Conservation (phyloP, 2,329 filamentous ascomycete genomes). For the Coniochaeta ligniaria region DNA sequence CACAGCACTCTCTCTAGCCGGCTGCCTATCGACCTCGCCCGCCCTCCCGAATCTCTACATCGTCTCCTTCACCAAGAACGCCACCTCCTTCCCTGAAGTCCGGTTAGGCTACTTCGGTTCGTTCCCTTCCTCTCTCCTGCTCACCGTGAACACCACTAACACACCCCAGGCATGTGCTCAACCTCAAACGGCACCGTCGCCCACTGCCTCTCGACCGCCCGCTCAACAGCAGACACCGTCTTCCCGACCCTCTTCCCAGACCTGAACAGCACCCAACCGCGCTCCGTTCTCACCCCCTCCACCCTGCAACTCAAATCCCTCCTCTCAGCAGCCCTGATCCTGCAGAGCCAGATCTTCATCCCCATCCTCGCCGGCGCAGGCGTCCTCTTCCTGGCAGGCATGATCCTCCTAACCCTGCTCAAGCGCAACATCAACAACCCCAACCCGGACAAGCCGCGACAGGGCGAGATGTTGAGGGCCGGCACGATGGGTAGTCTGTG, state of each 20-base stretch:
- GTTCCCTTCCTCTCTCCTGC: not conserved
- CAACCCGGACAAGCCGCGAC: constrained; percentile 5
- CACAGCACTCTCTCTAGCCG: constrained; percentile 9
- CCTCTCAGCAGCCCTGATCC: constrained; percentile 12
- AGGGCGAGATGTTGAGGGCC: constrained; percentile 8
- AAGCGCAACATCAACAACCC: constrained; percentile 6
- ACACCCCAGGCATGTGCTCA: constrained; percentile 12
- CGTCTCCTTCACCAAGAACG: constrained; percentile 13
- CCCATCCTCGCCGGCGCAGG: constrained; percentile 12
- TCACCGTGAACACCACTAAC: not conserved
- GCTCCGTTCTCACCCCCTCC: not conserved
- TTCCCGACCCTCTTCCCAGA: constrained; percentile 2
- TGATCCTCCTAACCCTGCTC: constrained; percentile 9
- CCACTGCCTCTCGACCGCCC: constrained; percentile 11
- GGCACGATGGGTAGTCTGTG: constrained; percentile 11
- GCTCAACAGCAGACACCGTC: constrained; percentile 7
- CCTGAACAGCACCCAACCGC: constrained; percentile 4
- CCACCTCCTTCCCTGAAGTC: constrained; percentile 7
- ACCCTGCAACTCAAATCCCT: constrained; percentile 9
- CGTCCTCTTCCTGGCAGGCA: constrained; percentile 11
- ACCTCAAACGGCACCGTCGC: constrained; percentile 8
- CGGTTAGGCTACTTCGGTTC: constrained; percentile 17
- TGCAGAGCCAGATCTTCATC: constrained; percentile 14
- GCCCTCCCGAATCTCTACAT: constrained; percentile 16
- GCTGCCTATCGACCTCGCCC: constrained; percentile 16